These are phyloP conservation scores for Fragilaria crotonensis DNA, from an alignment of 108 stramenopile species.

Conservation along the genomic window DNA sequence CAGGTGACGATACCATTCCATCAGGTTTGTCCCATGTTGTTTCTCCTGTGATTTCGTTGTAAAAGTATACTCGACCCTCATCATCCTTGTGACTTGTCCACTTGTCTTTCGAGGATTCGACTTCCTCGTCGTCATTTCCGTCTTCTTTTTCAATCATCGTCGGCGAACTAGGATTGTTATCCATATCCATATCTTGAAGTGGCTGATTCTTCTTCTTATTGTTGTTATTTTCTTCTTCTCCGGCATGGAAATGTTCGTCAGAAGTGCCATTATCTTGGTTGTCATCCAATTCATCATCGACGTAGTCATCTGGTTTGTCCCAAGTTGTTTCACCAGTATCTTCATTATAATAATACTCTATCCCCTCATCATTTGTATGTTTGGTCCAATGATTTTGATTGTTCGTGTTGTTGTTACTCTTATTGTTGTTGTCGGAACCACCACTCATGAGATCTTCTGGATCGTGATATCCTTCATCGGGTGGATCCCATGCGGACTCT, in stretches of 20 bases:
- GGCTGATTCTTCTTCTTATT: too few relatives aligned
- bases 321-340: slow-evolving; percentile 75
- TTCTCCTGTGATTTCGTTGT: slow-evolving; percentile 14
- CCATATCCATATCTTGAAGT: too few relatives aligned
- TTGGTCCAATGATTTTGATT: slow-evolving; percentile 64
- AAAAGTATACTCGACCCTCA: slow-evolving; percentile 22
- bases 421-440: background rate
- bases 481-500: slow-evolving; percentile 29
- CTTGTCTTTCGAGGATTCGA: too few relatives aligned
- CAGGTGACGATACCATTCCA: background rate
- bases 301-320: slow-evolving; percentile 61
- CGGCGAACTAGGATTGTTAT: too few relatives aligned
- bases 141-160: too few relatives aligned
- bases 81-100: too few relatives aligned
- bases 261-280: background rate
- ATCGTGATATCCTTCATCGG: slow-evolving; percentile 1
- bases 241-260: background rate
- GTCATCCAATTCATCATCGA: slow-evolving; percentile 3
- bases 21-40: slow-evolving; percentile 21
- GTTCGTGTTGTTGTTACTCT: background rate
- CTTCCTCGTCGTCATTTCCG: slow-evolving; percentile 1
- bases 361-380: slow-evolving; percentile 61
- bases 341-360: slow-evolving; percentile 88
- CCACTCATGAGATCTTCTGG: background rate
- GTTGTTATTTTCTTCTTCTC: background rate